A percentile compares a stretch with the other conserved stretches of the same genome.
Evolutionary conservation across 78 protist genomes (phyloP).

Genomic region (Dictyostelium purpureum): DNA sequence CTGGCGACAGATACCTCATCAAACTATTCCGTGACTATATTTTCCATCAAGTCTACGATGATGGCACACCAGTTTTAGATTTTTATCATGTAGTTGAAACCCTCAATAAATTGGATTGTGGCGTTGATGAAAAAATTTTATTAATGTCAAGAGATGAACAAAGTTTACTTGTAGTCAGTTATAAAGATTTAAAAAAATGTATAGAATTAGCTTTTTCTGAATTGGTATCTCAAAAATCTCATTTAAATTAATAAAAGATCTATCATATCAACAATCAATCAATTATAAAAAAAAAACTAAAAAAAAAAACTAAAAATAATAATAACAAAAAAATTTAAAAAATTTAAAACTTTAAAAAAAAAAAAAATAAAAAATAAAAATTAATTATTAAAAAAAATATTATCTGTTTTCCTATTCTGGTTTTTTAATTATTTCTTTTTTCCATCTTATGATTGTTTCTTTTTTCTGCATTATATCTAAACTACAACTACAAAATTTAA

Average conservation of each 20-base stretch:
- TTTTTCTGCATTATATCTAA: too few species aligned
- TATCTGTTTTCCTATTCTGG: background rate
- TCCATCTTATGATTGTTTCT: background rate
- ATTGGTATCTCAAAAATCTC: constrained; percentile 54
- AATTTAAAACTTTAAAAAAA: background rate
- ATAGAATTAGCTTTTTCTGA: constrained; percentile 75
- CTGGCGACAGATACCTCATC: constrained; percentile 88
- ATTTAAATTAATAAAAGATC: too few species aligned
- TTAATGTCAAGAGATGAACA: constrained; percentile 88
- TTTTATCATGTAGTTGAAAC: constrained; percentile 88
- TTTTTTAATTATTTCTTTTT: constrained; percentile 1
- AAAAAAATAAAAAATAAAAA: background rate
- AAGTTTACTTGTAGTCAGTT: constrained; percentile 84
- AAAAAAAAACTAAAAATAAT: too few species aligned
- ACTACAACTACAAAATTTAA: too few species aligned
- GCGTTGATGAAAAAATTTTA: constrained; percentile 76
- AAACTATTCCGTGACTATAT: constrained; percentile 89
- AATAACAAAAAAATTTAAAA: background rate
- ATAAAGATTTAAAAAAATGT: constrained; percentile 86
- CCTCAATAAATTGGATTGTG: constrained; percentile 91
- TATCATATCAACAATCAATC: too few species aligned
- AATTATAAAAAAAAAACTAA: too few species aligned
- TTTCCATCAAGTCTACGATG: constrained; percentile 91
- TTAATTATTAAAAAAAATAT: too few species aligned
- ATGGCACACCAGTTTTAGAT: constrained; percentile 83